Evolutionary conservation across 257 asterid species (phyloP).

Genomic region (Fraxinus excelsior): DNA sequence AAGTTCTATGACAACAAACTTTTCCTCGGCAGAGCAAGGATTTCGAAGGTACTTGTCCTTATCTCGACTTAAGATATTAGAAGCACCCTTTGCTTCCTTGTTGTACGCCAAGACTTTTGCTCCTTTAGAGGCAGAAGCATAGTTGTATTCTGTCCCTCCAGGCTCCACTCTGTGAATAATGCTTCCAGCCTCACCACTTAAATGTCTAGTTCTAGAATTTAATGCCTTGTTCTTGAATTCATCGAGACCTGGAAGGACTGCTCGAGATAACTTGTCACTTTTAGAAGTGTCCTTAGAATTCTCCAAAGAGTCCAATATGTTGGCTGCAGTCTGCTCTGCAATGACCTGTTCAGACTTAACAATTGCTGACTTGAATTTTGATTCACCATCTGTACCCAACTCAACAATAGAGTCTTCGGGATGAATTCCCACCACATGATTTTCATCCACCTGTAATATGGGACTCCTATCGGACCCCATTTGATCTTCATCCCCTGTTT

Average conservation of each 20-base stretch:
- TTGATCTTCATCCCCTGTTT: constrained; percentile 47
- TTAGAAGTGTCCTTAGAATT: constrained; percentile 39
- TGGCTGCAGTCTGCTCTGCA: constrained; percentile 38
- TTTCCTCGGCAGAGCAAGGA: constrained; percentile 89
- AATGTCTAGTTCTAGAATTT: constrained; percentile 42
- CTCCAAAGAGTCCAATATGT: constrained; percentile 31
- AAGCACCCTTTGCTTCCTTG: constrained; percentile 96
- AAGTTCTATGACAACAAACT: constrained; percentile 84
- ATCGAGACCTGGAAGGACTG: constrained; percentile 69
- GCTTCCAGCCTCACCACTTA: constrained; percentile 61
- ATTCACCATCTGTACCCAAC: constrained; percentile 23
- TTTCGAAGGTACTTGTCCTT: constrained; percentile 93
- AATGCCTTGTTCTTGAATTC: constrained; percentile 80
- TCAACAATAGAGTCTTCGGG: constrained; percentile 31
- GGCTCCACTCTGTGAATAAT: constrained; percentile 82
- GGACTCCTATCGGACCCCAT: constrained; percentile 28
- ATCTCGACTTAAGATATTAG: constrained; percentile 82
- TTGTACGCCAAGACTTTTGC: constrained; percentile 86
- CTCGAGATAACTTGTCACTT: constrained; percentile 44
- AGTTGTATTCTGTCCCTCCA: constrained; percentile 87
- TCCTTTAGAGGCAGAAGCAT: constrained; percentile 92
- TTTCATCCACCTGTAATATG: constrained; percentile 30
- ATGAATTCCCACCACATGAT: constrained; percentile 28
- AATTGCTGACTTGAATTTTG: constrained; percentile 26
- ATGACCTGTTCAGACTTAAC: constrained; percentile 25